Evolutionary conservation across 1,284 basidiomycete genomes (phyloP).

Genomic region (Rhodotorula sp.): DNA sequence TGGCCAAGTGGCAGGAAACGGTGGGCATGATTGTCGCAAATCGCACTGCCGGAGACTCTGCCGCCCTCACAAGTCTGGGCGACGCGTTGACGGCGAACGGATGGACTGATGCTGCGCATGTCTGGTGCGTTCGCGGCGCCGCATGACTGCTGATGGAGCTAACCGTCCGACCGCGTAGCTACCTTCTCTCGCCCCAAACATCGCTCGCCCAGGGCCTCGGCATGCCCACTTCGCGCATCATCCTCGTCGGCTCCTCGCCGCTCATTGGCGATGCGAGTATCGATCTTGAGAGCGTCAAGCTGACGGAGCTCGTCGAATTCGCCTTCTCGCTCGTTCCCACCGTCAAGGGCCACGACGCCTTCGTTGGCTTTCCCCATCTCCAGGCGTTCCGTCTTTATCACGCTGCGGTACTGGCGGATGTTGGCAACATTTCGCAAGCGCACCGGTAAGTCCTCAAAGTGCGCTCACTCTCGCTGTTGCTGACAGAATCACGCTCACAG

Average conservation of each 20-base stretch:
- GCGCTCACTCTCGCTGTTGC: neutral
- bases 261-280: constrained; percentile 59
- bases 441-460: constrained; percentile 40
- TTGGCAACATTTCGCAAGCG: constrained; percentile 47
- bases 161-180: constrained; percentile 56
- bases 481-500: constrained; percentile 51
- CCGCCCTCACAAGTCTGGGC: constrained; percentile 81
- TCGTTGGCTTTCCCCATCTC: constrained; percentile 76
- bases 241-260: constrained; percentile 38
- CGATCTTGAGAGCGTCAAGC: constrained; percentile 73
- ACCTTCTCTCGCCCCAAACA: constrained; percentile 80
- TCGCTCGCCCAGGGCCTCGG: constrained; percentile 61
- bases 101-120: constrained; percentile 82
- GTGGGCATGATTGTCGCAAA: constrained; percentile 79
- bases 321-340: constrained; percentile 67
- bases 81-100: constrained; percentile 72
- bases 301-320: constrained; percentile 91
- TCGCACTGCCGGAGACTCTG: constrained; percentile 58
- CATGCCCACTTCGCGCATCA: constrained; percentile 36
- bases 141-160: constrained; percentile 15
- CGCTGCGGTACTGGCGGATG: constrained; percentile 66
- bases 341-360: constrained; percentile 79
- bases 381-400: constrained; percentile 84
- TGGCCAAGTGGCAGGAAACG: constrained; percentile 80
- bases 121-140: constrained; percentile 61